phyloP scores from a whole-genome alignment of 2,329 filamentous ascomycete species.

The Aureobasidium sp. region DNA sequence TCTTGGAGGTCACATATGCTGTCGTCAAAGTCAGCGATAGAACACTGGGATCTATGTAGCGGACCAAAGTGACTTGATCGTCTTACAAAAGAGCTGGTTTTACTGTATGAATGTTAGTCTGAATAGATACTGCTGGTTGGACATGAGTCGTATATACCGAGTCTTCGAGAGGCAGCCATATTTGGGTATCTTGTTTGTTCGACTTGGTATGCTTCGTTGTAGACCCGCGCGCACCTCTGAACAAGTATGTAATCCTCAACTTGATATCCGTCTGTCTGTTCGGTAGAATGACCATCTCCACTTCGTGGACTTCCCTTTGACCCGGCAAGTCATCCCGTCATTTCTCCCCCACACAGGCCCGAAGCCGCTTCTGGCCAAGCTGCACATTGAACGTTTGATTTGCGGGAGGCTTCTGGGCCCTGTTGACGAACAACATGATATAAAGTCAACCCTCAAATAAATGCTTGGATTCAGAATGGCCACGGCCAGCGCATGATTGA shows the following conservation, averaged over 20 bases:
- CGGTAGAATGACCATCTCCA: neutral
- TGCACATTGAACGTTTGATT: neutral
- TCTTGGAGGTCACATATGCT: conserved; percentile 95
- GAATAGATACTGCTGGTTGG: neutral
- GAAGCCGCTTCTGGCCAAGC: conserved; percentile 2
- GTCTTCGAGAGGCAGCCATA: conserved; percentile 18
- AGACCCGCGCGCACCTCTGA: neutral
- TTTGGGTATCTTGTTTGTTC: neutral
- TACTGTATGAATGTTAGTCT: conserved; percentile 19
- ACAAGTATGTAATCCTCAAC: neutral
- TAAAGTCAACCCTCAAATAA: neutral
- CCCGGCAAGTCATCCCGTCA: neutral
- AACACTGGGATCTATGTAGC: too few species aligned
- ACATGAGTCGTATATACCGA: conserved; percentile 14
- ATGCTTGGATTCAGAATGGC: neutral
- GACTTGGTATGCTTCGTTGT: neutral
- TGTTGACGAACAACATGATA: neutral
- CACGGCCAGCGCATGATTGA: neutral
- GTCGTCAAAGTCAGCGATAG: neutral
- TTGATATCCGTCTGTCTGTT: neutral
- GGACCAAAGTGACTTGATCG: neutral
- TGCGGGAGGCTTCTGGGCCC: conserved; percentile 3
- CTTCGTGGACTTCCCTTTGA: neutral
- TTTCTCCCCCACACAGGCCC: neutral
- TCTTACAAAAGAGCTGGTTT: conserved; percentile 21